Conservation (phyloP, 108 stramenopile species). For the Cyclotella baltica region DNA sequence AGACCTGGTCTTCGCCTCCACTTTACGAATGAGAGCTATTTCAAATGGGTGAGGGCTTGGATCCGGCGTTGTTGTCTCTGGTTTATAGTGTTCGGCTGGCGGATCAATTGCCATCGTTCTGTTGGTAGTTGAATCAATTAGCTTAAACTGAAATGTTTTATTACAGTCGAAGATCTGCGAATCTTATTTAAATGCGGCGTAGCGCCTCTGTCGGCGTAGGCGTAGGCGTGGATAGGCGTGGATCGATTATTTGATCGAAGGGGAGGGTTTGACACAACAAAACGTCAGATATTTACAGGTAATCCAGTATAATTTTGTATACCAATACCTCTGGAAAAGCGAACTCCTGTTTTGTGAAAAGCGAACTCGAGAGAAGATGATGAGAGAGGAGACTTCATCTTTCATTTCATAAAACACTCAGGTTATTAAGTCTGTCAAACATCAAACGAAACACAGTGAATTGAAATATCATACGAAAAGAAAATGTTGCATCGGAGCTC, state of each 20-base stretch:
- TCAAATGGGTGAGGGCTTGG: conserved; percentile 31
- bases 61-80: background rate
- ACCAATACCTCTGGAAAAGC: background rate
- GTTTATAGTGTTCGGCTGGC: conserved; percentile 13
- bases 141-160: background rate
- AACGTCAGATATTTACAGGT: background rate
- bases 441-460: background rate
- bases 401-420: too few species aligned
- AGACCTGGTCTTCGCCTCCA: conserved; percentile 26
- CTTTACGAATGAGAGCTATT: conserved; percentile 45
- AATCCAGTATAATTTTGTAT: background rate
- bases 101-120: conserved; percentile 23
- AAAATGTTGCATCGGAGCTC: conserved; percentile 28
- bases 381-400: too few species aligned
- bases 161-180: background rate
- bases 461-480: too few species aligned
- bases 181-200: background rate
- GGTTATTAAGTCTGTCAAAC: background rate
- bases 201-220: background rate
- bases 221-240: background rate
- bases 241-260: background rate
- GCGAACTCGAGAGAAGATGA: too few species aligned
- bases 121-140: too few species aligned
- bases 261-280: background rate
- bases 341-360: too few species aligned